These are phyloP conservation scores for Terfezia claveryi DNA, from an alignment of 495 filamentous ascomycete genomes.

Conservation along the genomic window DNA sequence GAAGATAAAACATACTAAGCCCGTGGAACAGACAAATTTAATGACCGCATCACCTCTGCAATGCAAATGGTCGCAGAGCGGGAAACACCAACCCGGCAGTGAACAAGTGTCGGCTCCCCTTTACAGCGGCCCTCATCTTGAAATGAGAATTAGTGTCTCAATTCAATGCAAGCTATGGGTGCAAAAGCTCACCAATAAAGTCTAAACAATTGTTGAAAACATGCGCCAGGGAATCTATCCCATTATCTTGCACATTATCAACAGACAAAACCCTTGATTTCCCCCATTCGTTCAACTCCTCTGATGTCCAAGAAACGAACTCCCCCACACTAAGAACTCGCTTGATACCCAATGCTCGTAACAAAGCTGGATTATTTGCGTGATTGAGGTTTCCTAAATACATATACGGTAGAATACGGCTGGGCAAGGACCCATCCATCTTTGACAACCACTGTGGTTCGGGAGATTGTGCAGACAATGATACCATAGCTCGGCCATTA, in stretches of 20 bases:
- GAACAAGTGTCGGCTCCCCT: slow-evolving; percentile 71
- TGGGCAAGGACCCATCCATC: slow-evolving; percentile 81
- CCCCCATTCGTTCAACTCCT: slow-evolving; percentile 45
- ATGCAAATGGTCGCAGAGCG: slow-evolving; percentile 94
- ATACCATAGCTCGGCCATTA: slow-evolving; percentile 15
- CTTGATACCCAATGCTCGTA: slow-evolving; percentile 57
- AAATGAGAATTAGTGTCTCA: not conserved
- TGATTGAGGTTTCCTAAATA: slow-evolving; percentile 84
- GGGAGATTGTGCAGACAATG: slow-evolving; percentile 5
- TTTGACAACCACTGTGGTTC: slow-evolving; percentile 61
- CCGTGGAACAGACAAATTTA: slow-evolving; percentile 62
- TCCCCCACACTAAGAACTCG: slow-evolving; percentile 91
- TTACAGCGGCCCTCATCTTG: slow-evolving; percentile 53
- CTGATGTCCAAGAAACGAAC: slow-evolving; percentile 52
- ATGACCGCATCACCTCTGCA: slow-evolving; percentile 76
- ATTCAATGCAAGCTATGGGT: not conserved
- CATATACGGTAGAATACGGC: slow-evolving; percentile 77
- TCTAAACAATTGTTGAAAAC: slow-evolving; percentile 73
- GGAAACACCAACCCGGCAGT: slow-evolving; percentile 90
- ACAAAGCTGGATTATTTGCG: slow-evolving; percentile 73
- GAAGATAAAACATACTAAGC: slow-evolving; percentile 43
- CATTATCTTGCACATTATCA: slow-evolving; percentile 81
- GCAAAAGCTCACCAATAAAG: slow-evolving; percentile 56
- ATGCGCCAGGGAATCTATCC: slow-evolving; percentile 71
- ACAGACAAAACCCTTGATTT: slow-evolving; percentile 54